These are phyloP conservation scores for Blastomyces silverae DNA, from an alignment of 2,329 filamentous ascomycete genomes.

Conservation along the genomic window DNA sequence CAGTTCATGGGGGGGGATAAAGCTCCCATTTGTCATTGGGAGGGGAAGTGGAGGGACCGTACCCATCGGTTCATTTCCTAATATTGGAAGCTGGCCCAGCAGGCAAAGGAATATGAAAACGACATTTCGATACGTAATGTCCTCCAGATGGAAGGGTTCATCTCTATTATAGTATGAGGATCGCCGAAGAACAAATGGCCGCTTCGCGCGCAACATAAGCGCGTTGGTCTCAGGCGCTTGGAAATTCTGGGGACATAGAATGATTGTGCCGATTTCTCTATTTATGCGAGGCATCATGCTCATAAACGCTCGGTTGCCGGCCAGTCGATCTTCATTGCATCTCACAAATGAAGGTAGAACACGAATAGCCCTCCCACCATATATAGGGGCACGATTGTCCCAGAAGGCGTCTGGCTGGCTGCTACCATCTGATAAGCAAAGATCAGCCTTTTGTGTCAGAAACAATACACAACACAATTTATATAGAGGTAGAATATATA, in stretches of 20 bases:
- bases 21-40: neutral
- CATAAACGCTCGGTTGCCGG: neutral
- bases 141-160: neutral
- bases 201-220: too few relatives aligned
- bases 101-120: neutral
- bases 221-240: too few relatives aligned
- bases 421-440: neutral
- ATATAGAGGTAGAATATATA: neutral
- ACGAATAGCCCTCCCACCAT: neutral
- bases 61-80: neutral
- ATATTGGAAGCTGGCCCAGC: neutral
- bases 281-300: too few relatives aligned
- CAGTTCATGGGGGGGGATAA: neutral
- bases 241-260: neutral
- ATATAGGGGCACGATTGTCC: neutral
- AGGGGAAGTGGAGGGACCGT: neutral
- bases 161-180: too few relatives aligned
- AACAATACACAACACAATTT: neutral
- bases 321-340: neutral
- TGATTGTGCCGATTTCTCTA: neutral
- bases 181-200: too few relatives aligned
- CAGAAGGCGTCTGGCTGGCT: neutral
- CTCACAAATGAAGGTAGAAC: too few relatives aligned
- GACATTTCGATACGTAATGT: neutral
- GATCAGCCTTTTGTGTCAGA: neutral